Evolutionary conservation across 257 asterid genomes (phyloP).

Genomic region (Penstemon newberryi): DNA sequence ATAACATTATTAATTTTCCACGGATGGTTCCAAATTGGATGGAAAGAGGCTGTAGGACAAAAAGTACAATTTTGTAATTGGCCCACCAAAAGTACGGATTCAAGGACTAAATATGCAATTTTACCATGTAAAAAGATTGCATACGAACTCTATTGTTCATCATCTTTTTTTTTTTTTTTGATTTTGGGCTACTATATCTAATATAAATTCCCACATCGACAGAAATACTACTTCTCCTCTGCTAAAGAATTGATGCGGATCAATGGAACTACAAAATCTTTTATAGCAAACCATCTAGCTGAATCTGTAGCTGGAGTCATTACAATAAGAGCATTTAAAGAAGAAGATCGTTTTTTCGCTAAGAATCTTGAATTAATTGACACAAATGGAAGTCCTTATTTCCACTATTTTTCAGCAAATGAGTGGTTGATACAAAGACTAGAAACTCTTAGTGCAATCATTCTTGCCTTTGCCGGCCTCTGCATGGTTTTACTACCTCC

Average conservation of each 20-base stretch:
- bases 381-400: constrained; percentile 80
- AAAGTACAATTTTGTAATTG: too few relatives aligned
- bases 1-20: too few relatives aligned
- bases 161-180: neutral
- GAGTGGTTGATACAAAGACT: constrained; percentile 93
- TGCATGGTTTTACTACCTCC: constrained; percentile 93
- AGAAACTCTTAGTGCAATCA: constrained; percentile 70
- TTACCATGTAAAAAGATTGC: too few relatives aligned
- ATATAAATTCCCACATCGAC: constrained; percentile 25
- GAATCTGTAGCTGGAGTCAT: constrained; percentile 83
- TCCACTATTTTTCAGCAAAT: constrained; percentile 86
- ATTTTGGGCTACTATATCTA: constrained; percentile 12
- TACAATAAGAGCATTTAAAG: constrained; percentile 82
- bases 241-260: constrained; percentile 93
- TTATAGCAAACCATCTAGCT: constrained; percentile 84
- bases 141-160: neutral
- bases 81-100: too few relatives aligned
- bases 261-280: constrained; percentile 92
- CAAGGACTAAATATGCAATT: too few relatives aligned
- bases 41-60: too few relatives aligned
- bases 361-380: constrained; percentile 78
- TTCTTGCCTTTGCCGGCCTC: constrained; percentile 86
- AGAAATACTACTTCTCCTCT: constrained; percentile 82
- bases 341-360: constrained; percentile 72
- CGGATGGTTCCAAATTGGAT: too few relatives aligned